phyloP scores from a whole-genome alignment of 2,329 filamentous ascomycete genomes.

The Tolypocladium amazonense region DNA sequence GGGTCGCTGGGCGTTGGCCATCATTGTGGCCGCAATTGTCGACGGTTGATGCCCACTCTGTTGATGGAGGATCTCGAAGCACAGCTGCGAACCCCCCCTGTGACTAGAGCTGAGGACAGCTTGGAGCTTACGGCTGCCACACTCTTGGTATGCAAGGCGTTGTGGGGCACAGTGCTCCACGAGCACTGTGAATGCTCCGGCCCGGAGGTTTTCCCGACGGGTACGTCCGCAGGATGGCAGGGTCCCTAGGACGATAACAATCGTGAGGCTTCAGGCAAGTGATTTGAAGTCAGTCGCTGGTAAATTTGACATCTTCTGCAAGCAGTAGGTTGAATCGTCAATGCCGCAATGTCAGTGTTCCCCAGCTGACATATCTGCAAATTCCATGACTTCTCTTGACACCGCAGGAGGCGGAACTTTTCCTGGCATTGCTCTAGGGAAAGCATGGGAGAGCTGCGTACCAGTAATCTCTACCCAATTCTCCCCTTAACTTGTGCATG shows the following conservation, averaged over 20 bases:
- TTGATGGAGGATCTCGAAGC: conserved; percentile 22
- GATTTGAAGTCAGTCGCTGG: background rate
- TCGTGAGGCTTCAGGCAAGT: background rate
- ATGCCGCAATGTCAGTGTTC: background rate
- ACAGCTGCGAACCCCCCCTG: background rate
- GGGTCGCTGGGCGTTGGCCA: conserved; percentile 34
- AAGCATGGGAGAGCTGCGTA: background rate
- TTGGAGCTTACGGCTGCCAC: conserved; percentile 28
- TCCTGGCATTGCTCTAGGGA: background rate
- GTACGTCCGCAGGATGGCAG: too few species aligned
- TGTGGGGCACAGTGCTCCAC: conserved; percentile 4
- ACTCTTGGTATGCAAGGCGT: background rate
- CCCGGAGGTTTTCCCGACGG: background rate
- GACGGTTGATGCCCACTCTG: conserved; percentile 16
- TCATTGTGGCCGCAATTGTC: conserved; percentile 29
- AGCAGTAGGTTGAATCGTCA: background rate
- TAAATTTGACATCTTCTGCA: background rate
- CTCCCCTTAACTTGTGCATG: background rate
- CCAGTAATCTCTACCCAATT: background rate
- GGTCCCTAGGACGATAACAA: background rate
- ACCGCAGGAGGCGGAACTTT: background rate
- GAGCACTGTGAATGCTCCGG: background rate
- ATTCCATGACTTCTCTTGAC: background rate
- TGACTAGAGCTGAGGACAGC: conserved; percentile 27
- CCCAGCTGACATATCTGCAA: background rate